phyloP scores from a whole-genome alignment of 495 filamentous ascomycete species.

The Penicillium samsonianum region DNA sequence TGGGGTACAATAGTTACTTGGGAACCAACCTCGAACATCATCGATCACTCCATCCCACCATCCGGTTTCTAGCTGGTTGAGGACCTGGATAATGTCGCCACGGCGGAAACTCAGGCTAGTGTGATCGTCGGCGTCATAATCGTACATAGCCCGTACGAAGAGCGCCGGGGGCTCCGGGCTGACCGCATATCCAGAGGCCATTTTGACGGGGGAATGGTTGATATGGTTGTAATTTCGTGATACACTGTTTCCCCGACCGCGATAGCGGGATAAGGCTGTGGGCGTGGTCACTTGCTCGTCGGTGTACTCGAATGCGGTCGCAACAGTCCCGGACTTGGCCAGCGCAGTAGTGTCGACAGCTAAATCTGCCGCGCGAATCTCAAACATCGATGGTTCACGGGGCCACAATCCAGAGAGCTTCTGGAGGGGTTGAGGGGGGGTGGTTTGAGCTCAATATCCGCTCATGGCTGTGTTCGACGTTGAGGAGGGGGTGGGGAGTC shows the following conservation, averaged over 20 bases:
- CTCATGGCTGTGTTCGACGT: conserved; percentile 29
- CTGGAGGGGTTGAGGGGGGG: conserved; percentile 6
- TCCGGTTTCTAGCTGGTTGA: conserved; percentile 94
- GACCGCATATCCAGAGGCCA: conserved; percentile 57
- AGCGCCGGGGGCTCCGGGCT: conserved; percentile 72
- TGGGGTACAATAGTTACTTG: conserved; percentile 94
- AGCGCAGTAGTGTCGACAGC: conserved; percentile 37
- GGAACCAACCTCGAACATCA: conserved; percentile 94
- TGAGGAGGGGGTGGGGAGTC: conserved; percentile 25
- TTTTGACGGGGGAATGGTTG: conserved; percentile 36
- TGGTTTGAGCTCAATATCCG: conserved; percentile 21
- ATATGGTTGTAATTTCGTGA: conserved; percentile 34
- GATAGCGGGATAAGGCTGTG: conserved; percentile 35
- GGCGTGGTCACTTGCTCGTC: conserved; percentile 44
- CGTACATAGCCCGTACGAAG: conserved; percentile 94
- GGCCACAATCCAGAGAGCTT: conserved; percentile 11
- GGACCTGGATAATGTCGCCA: conserved; percentile 95
- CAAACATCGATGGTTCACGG: conserved; percentile 36
- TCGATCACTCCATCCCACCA: conserved; percentile 98
- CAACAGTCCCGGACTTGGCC: conserved; percentile 40
- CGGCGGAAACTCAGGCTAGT: conserved; percentile 95
- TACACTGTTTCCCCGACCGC: conserved; percentile 34
- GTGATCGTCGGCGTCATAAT: conserved; percentile 95
- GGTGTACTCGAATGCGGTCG: conserved; percentile 50
- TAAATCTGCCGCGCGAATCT: conserved; percentile 38